Percentiles rank a stretch among this genome's conserved stretches.
phyloP scores from a whole-genome alignment of 2,329 filamentous ascomycete species.

The Tolypocladium ovalisporum region DNA sequence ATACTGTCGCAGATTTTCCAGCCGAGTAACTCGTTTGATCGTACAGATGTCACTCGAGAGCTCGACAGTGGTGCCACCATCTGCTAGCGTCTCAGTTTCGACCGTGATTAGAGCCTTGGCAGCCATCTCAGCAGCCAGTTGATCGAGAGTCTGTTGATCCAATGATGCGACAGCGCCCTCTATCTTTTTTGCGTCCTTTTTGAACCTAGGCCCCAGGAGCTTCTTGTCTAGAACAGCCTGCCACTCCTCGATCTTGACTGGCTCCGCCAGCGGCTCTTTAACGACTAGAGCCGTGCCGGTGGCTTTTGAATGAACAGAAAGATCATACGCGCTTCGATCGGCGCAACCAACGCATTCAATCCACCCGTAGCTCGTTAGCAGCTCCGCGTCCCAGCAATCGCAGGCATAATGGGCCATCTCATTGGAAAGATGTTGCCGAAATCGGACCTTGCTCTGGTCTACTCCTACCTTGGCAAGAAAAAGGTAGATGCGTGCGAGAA shows the following conservation, averaged over 20 bases:
- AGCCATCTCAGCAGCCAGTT: no score
- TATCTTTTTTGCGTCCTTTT: conserved; percentile 83
- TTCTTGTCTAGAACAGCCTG: conserved; percentile 84
- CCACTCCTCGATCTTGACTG: conserved; percentile 76
- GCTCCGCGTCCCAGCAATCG: conserved; percentile 97
- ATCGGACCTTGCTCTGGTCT: conserved; percentile 79
- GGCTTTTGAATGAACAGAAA: conserved; percentile 86
- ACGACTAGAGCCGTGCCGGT: conserved; percentile 81
- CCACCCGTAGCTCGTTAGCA: conserved; percentile 89
- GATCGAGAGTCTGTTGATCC: no score
- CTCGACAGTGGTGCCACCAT: no score
- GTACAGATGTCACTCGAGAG: no score
- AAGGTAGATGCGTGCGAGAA: conserved; percentile 83
- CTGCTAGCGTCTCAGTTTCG: no score
- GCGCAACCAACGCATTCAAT: conserved; percentile 97
- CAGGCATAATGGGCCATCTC: conserved; percentile 81
- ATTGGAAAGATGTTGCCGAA: conserved; percentile 88
- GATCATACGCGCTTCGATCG: conserved; percentile 87
- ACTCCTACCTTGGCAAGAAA: conserved; percentile 86
- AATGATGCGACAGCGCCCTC: no score
- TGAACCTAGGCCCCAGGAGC: conserved; percentile 90
- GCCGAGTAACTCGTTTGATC: no score
- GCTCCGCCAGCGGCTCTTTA: conserved; percentile 68
- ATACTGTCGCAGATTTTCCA: no score
- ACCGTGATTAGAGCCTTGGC: no score